Base-by-base conservation (phyloP, 1,284 basidiomycete genomes). In the Coniferiporia weirii region DNA sequence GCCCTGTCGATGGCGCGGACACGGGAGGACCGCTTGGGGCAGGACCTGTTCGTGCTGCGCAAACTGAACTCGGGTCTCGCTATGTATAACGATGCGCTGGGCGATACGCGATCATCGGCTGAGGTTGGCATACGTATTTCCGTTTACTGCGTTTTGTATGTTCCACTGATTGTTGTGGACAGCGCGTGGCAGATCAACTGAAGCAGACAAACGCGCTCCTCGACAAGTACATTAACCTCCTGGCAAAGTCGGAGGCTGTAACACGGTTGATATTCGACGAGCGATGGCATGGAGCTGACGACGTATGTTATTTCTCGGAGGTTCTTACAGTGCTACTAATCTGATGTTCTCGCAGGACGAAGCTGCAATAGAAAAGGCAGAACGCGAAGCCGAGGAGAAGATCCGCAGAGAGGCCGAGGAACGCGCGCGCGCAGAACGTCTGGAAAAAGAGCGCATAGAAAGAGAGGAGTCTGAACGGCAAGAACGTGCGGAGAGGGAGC, bases 241-340 rank as follows among this genome's bases (percentile, higher is more conserved):
- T 91, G n/a, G 79, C 80, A 2, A 83, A 80, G 67, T 86, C 87
- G 0, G 89, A 91, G 68, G 76, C 80, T 8, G 76, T 80, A 61
- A 75, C 85, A 1, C 79, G 78, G 36, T 69, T 91, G 57, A 81
- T 91, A 27, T 83, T 89, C 63, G 88, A 91, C 67, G 84, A 89
- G 62, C 74, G 80, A 60, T 91, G 86, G 85, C 73, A 80, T 59
- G 88, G 89, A 2, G 85, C 82, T 49, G 83, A 86, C 61, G 79
- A 75, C 52, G 88, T 89, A 67, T 70, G 83, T 70, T 22, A 48
- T 50, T 20, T 53, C 22, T 36, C 8, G 60, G 43, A 47, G 13
- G 13, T 46, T 35, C 50, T 34, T 50, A 36, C 19, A 61, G 27
- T 22, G 12, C 56, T 40, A 45, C 34, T 54, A 36, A 32, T 19